Percentiles rank a stretch among this genome's conserved stretches.
Evolutionary conservation across 495 filamentous ascomycete species (phyloP).

Genomic region (Neurospora sp.): DNA sequence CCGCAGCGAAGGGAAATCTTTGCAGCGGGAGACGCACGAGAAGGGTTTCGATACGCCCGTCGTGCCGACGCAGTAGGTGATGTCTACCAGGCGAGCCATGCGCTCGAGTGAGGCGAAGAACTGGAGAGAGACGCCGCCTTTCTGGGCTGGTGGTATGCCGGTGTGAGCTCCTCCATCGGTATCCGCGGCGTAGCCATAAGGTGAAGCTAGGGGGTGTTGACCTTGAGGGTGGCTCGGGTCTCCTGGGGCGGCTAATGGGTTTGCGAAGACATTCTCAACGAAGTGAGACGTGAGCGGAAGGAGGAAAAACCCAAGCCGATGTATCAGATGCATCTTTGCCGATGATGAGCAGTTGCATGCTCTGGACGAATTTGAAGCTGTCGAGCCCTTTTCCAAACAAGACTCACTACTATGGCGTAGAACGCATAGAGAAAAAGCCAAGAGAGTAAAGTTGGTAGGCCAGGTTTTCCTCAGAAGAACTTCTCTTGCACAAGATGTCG

Average conservation of each 20-base stretch:
- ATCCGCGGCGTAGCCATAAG: not conserved
- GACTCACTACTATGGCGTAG: not conserved
- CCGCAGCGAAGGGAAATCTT: slow-evolving; percentile 68
- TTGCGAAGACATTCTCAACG: not conserved
- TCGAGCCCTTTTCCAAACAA: not conserved
- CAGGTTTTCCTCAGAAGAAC: not conserved
- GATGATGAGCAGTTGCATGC: not conserved
- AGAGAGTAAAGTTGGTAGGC: not conserved
- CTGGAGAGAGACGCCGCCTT: slow-evolving; percentile 42
- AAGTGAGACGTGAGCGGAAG: not conserved
- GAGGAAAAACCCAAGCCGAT: not conserved
- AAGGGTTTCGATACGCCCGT: slow-evolving; percentile 73
- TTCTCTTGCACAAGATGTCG: not conserved
- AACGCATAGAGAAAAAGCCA: not conserved
- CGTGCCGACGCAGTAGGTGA: slow-evolving; percentile 87
- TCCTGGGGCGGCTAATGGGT: not conserved
- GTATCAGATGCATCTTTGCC: not conserved
- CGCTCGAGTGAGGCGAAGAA: slow-evolving; percentile 81
- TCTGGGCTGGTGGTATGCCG: slow-evolving; percentile 1
- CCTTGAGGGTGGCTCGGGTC: not conserved
- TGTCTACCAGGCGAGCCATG: slow-evolving; percentile 79
- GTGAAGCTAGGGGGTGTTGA: not conserved
- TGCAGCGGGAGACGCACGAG: slow-evolving; percentile 70
- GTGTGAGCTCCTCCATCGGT: not conserved
- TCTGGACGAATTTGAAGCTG: not conserved